Conservation (phyloP, 2,329 filamentous ascomycete genomes). For the Cladosporium oxysporum region DNA sequence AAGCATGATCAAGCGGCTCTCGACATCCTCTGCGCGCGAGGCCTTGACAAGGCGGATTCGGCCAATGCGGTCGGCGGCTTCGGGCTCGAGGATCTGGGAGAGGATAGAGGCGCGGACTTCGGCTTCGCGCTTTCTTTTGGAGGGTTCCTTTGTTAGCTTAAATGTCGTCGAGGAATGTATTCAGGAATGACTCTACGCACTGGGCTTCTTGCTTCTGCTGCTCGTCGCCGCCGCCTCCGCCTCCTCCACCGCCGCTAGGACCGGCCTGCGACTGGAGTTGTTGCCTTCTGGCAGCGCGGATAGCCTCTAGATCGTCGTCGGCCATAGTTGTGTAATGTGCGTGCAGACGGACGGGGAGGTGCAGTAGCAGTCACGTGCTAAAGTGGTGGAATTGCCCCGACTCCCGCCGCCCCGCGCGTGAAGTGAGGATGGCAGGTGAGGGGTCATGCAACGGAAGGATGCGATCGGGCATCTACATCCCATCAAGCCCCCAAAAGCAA, state of each 20-base stretch:
- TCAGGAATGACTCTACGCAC: background rate
- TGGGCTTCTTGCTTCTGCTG: slow-evolving; percentile 42
- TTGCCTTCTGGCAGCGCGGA: slow-evolving; percentile 86
- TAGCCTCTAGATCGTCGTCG: slow-evolving; percentile 71
- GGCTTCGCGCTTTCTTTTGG: slow-evolving; percentile 48
- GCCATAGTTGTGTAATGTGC: slow-evolving; percentile 51
- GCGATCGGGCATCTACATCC: background rate
- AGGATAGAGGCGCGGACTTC: slow-evolving; percentile 78
- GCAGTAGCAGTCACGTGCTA: slow-evolving; percentile 19
- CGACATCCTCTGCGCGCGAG: slow-evolving; percentile 82
- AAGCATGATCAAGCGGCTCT: slow-evolving; percentile 90
- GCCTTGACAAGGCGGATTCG: slow-evolving; percentile 96
- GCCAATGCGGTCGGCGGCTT: slow-evolving; percentile 87
- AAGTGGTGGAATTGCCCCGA: slow-evolving; percentile 11
- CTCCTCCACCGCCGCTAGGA: slow-evolving; percentile 49
- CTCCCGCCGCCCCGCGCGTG: background rate
- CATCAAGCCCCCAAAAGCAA: background rate
- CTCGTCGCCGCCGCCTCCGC: slow-evolving; percentile 45
- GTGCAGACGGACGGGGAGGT: slow-evolving; percentile 19
- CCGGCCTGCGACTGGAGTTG: slow-evolving; percentile 78
- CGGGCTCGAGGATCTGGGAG: slow-evolving; percentile 89
- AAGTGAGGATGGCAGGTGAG: background rate
- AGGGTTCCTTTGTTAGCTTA: slow-evolving; percentile 33
- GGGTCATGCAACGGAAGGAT: background rate
- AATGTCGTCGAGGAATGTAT: background rate